Conservation (phyloP, 129 eudicot genomes). For the Flaveria bidentis region DNA sequence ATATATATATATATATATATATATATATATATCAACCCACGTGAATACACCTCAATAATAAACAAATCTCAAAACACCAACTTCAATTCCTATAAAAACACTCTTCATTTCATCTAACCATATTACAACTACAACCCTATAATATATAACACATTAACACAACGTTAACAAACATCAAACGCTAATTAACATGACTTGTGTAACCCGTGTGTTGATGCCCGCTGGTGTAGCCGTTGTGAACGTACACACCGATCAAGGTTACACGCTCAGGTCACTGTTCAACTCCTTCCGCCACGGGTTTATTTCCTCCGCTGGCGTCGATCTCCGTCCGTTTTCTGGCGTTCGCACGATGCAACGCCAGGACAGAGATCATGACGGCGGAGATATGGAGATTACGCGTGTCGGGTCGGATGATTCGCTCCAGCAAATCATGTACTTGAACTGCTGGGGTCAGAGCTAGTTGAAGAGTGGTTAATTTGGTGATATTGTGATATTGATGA, state of each 20-base stretch:
- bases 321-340: not conserved
- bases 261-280: too few relatives aligned
- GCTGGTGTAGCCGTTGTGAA: conserved; percentile 41
- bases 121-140: not conserved
- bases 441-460: conserved; percentile 58
- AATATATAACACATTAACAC: not conserved
- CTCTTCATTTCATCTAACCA: conserved; percentile 1
- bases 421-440: conserved; percentile 51
- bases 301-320: too few relatives aligned
- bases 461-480: not conserved
- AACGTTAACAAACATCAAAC: not conserved
- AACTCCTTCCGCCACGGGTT: too few relatives aligned
- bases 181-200: conserved; percentile 21
- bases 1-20: too few relatives aligned
- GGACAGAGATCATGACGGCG: not conserved
- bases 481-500: not conserved
- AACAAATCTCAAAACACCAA: not conserved
- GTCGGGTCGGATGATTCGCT: conserved; percentile 48
- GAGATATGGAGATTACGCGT: not conserved
- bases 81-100: conserved; percentile 8
- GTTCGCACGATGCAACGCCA: not conserved
- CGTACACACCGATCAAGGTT: conserved; percentile 47
- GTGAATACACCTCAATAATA: not conserved
- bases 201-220: conserved; percentile 47
- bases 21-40: too few relatives aligned